phyloP scores from a whole-genome alignment of 1,284 basidiomycete genomes.

The Grifola frondosa region DNA sequence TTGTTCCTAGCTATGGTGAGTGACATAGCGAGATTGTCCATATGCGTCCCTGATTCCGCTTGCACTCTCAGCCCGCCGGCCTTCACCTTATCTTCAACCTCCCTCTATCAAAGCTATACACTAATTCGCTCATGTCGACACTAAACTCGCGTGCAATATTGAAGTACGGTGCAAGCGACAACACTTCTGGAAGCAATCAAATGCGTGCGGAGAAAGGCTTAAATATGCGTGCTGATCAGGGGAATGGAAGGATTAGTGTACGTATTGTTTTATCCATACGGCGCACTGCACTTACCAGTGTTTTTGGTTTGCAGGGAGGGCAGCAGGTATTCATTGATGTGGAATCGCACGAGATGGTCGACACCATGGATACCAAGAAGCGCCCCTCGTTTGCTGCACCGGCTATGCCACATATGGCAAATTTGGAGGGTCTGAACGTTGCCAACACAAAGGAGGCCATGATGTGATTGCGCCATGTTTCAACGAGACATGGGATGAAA shows the following conservation, averaged over 20 bases:
- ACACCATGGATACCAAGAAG: conserved; percentile 19
- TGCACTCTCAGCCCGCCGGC: conserved; percentile 24
- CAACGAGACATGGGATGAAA: too few relatives aligned
- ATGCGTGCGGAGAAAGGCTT: conserved; percentile 9
- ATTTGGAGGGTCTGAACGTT: conserved; percentile 11
- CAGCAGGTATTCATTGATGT: conserved; percentile 34
- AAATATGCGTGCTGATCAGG: conserved; percentile 12
- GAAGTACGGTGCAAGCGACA: conserved; percentile 29
- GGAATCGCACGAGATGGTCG: conserved; percentile 33
- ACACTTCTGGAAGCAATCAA: conserved; percentile 12
- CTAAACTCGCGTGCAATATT: conserved; percentile 34
- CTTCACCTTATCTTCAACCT: conserved; percentile 35
- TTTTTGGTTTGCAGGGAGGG: conserved; percentile 15
- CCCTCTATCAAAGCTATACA: conserved; percentile 34
- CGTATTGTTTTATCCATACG: conserved; percentile 22
- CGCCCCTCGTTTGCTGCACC: conserved; percentile 4
- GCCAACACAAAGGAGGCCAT: too few relatives aligned
- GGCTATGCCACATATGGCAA: conserved; percentile 8
- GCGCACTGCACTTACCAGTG: not conserved
- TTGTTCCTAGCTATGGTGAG: conserved; percentile 32
- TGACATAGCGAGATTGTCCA: not conserved
- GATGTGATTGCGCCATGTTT: too few relatives aligned
- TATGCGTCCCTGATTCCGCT: too few relatives aligned
- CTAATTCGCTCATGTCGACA: conserved; percentile 35
- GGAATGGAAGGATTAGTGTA: conserved; percentile 17